phyloP scores from a whole-genome alignment of 108 stramenopile species.

The Nitzschia sp. region DNA sequence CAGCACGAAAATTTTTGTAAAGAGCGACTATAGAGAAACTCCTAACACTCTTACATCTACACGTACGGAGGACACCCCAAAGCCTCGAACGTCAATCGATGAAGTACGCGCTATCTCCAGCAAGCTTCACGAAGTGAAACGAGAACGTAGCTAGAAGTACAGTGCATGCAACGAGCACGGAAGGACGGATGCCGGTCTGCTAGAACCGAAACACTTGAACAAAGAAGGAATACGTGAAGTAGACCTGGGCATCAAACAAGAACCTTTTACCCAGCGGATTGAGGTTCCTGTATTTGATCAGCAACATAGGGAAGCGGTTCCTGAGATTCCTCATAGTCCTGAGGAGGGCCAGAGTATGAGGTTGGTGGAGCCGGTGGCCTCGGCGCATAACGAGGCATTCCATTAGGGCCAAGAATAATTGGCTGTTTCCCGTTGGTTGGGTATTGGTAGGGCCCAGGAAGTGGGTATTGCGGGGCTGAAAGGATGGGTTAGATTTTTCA shows the following conservation, averaged over 20 bases:
- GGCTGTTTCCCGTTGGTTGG: constrained; percentile 26
- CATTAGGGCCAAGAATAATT: constrained; percentile 35
- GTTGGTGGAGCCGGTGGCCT: not conserved
- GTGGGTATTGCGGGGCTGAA: not conserved
- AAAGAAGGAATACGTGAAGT: no score
- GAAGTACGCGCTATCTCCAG: no score
- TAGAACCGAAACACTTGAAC: no score
- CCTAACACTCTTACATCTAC: no score
- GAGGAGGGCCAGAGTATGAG: not conserved
- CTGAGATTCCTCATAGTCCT: not conserved
- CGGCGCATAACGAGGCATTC: constrained; percentile 26
- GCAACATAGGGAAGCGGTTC: not conserved
- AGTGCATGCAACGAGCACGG: no score
- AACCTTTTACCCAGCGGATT: constrained; percentile 6
- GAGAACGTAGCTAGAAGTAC: no score
- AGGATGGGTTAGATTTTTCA: no score
- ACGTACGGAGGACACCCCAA: no score
- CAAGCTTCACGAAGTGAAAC: no score
- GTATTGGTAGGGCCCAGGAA: constrained; percentile 4
- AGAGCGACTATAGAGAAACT: not conserved
- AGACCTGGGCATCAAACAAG: no score
- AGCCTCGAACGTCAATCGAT: no score
- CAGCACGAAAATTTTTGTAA: constrained; percentile 77
- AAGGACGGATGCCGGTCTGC: no score
- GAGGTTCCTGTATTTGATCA: constrained; percentile 4